Evolutionary conservation across 371 early-diverging fungal species (phyloP).

Genomic region (Mucor mucedo): DNA sequence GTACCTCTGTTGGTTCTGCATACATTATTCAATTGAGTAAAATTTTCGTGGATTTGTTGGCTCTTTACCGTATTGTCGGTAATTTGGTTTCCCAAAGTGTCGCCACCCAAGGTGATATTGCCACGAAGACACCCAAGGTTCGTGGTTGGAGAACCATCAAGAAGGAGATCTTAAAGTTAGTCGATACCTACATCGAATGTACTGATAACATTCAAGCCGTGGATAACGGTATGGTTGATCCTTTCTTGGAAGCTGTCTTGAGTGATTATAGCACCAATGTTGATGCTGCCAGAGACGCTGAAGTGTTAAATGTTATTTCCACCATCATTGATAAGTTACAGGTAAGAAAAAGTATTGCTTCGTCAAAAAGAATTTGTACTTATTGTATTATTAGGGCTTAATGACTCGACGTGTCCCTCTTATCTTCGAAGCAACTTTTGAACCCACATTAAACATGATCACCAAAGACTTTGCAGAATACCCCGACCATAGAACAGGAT

Average conservation of each 20-base stretch:
- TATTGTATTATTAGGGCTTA: conserved; percentile 48
- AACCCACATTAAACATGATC: conserved; percentile 96
- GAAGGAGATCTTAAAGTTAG: conserved; percentile 89
- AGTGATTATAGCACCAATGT: conserved; percentile 86
- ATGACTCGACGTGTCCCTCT: conserved; percentile 82
- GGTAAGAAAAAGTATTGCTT: not conserved
- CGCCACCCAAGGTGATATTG: conserved; percentile 70
- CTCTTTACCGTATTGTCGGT: conserved; percentile 88
- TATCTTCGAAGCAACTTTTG: conserved; percentile 93
- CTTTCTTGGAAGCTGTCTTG: conserved; percentile 90
- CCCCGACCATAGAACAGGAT: conserved; percentile 95
- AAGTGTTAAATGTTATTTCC: conserved; percentile 91
- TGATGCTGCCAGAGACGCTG: conserved; percentile 90
- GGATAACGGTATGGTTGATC: conserved; percentile 83
- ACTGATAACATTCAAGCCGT: conserved; percentile 80
- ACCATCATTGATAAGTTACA: conserved; percentile 83
- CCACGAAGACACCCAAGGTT: conserved; percentile 90
- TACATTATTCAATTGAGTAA: conserved; percentile 86
- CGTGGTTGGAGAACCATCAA: conserved; percentile 93
- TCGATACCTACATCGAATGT: conserved; percentile 85
- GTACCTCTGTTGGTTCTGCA: conserved; percentile 85
- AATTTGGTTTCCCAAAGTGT: conserved; percentile 82
- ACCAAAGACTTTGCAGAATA: conserved; percentile 96
- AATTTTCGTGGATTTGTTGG: conserved; percentile 89
- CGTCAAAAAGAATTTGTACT: not conserved